A percentile compares a stretch with the other conserved stretches of the same genome.
These are phyloP conservation scores for Aspergillus leporis DNA, from an alignment of 495 filamentous ascomycete species.

Conservation along the genomic window DNA sequence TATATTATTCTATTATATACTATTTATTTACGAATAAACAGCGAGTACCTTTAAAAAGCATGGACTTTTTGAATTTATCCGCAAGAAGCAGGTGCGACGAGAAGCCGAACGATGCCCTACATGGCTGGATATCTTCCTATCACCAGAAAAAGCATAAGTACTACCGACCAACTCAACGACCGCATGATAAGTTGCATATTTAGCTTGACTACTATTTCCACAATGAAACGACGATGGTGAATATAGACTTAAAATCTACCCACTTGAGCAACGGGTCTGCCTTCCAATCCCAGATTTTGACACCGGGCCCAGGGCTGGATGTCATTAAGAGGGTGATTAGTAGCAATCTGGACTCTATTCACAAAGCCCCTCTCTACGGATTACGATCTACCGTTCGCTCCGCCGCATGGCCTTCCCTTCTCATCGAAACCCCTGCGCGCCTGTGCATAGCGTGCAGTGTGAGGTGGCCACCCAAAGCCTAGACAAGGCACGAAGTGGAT, in stretches of 20 bases:
- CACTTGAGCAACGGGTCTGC: neutral
- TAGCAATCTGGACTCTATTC: too few species aligned
- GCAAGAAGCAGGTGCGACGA: conserved; percentile 1
- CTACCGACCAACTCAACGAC: neutral
- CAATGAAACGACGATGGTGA: neutral
- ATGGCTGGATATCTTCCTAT: neutral
- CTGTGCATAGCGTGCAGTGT: neutral
- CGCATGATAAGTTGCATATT: neutral
- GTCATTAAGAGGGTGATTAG: neutral
- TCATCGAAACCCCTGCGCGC: neutral
- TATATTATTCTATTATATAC: too few species aligned
- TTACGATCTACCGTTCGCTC: conserved; percentile 7
- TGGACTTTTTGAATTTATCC: neutral
- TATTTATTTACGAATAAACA: too few species aligned
- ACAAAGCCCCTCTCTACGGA: neutral
- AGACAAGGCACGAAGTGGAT: conserved; percentile 10
- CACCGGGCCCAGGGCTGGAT: neutral
- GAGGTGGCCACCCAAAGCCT: neutral
- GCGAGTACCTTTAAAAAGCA: neutral
- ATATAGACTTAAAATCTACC: neutral
- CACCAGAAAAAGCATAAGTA: neutral
- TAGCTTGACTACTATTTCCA: neutral
- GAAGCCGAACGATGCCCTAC: neutral
- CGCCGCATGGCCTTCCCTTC: neutral
- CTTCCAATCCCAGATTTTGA: neutral